Base-by-base conservation (phyloP, 208 protist species). In the Acanthamoeba healyi region DNA sequence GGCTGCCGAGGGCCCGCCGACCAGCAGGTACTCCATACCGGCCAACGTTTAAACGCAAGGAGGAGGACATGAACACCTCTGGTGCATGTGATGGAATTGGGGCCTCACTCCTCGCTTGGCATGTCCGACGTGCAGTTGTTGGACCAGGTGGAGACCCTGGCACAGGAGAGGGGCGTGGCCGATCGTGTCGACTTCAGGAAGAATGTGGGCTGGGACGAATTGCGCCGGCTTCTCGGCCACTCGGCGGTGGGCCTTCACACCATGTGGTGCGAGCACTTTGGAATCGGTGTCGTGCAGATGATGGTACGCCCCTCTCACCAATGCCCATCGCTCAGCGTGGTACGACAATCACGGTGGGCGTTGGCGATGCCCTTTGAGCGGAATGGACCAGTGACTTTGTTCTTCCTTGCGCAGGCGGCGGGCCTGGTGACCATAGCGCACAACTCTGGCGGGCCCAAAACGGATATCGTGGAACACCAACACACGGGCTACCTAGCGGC, bases 231-330 rank as follows among this genome's bases (percentile, higher is more conserved):
- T 26, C 94, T 98, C 14, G 29, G 24, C 0, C 46, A 92, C 22
- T 96, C 98, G 82, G 94, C 93, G 0, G 96, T 99, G 40, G 99
- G 99, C 12, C 93, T 99, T 15, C 99, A 99, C 96, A 99, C 99
- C 14, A 99, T 99, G 99, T 96, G 97, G 86, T 98, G 99, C 89
- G 99, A 99, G 95, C 99, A 99, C 96, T 99, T 99, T 96, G 99
- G 99, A 40, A 99, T 99, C 95, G 98, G 99, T 32, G 94, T 99
- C 0, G 98, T 99, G 14, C 99, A 99, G 95, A 99, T 99, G 93
- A 98, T 99, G 97, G 95, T 63, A 94, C 24, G 0, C 26, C 40
- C 93, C 61, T 54, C 44, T 56, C 70, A 5, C 32, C 40, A 24
- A n/a, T n/a, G n/a, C n/a, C n/a, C n/a, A n/a, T n/a, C n/a, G n/a